Base-by-base conservation (phyloP, 768 basidiomycete species). In the Boletellus ananiceps region DNA sequence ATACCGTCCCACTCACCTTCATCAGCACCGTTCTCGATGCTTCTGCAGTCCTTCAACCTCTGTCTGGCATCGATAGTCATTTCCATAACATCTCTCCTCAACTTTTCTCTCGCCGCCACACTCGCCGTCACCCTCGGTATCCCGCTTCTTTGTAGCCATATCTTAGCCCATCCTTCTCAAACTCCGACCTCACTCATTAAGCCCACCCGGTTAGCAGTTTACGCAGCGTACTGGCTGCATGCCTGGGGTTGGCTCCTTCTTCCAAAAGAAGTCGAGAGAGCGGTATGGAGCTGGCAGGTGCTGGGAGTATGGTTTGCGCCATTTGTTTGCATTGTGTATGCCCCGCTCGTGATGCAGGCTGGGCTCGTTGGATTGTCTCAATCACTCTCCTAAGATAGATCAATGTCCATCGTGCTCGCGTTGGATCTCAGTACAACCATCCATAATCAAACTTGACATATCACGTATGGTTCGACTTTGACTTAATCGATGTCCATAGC, bases 31-130 rank as follows among this genome's bases (percentile, higher is more conserved):
- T 63, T 70, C 32, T 78, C 74, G 15, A 61, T 68, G 15, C 69
- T 87, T 15, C 71, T 94, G 36, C 84, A 88, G 56, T 73, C 86
- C 0, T 71, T 91, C 52, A 87, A 86, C 57, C 79, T 94, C 23
- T 89, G 93, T 65, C 68, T 88, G 40, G 80, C 90, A 19, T 95
- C 95, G 3, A 86, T 88, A 1, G 77, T 93, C 43, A 86, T 96
- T 54, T 93, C 84, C 12, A 81, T 90, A 33, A 83, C 83, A 25
- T 86, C 91, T 14, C 84, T 96, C 51, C 81, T 96, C 64, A 96
- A 97, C 67, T 95, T 95, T 69, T 92, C 90, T 8, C 82, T 97
- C 16, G 89, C 94, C 0, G 82, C 85, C 18, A 63, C 76, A 18
- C 74, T 95, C 15, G 80, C 87, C 0, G 63, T 86, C 23, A 58